Evolutionary conservation across 2,329 filamentous ascomycete species (phyloP).

Genomic region (Chrysoporthe puriensis): DNA sequence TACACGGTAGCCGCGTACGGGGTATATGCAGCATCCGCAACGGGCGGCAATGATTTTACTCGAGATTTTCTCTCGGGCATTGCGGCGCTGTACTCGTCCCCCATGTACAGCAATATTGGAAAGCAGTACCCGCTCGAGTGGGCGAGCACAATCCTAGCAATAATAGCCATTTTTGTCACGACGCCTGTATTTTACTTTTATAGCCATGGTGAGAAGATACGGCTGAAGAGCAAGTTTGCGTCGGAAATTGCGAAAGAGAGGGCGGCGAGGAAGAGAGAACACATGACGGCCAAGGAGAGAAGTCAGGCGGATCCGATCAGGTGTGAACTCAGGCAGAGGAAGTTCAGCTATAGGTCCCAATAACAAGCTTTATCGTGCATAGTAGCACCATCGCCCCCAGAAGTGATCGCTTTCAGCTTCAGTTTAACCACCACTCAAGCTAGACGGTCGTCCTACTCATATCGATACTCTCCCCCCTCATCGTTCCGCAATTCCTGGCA

Average conservation of each 20-base stretch:
- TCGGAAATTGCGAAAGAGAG: conserved; percentile 35
- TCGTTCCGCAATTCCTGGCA: conserved; percentile 46
- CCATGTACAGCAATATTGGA: conserved; percentile 53
- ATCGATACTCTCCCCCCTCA: conserved; percentile 60
- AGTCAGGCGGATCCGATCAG: neutral
- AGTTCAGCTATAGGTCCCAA: too few relatives aligned
- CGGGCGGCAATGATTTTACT: conserved; percentile 62
- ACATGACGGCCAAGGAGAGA: neutral
- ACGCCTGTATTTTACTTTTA: conserved; percentile 61
- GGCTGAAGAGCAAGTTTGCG: conserved; percentile 56
- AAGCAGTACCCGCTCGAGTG: conserved; percentile 50
- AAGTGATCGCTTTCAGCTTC: too few relatives aligned
- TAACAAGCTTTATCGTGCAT: too few relatives aligned
- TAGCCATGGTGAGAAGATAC: conserved; percentile 56
- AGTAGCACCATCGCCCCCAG: too few relatives aligned
- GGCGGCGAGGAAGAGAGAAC: conserved; percentile 4
- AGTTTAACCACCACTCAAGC: too few relatives aligned
- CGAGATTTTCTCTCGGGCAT: conserved; percentile 68
- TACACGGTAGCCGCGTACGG: conserved; percentile 72
- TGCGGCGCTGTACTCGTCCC: conserved; percentile 62
- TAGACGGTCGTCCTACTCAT: conserved; percentile 46
- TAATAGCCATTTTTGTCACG: conserved; percentile 52
- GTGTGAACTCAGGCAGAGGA: neutral
- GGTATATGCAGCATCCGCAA: conserved; percentile 67
- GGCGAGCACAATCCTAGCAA: conserved; percentile 51